Conservation (phyloP, 139 green algal species). For the Nannochloris sp. region DNA sequence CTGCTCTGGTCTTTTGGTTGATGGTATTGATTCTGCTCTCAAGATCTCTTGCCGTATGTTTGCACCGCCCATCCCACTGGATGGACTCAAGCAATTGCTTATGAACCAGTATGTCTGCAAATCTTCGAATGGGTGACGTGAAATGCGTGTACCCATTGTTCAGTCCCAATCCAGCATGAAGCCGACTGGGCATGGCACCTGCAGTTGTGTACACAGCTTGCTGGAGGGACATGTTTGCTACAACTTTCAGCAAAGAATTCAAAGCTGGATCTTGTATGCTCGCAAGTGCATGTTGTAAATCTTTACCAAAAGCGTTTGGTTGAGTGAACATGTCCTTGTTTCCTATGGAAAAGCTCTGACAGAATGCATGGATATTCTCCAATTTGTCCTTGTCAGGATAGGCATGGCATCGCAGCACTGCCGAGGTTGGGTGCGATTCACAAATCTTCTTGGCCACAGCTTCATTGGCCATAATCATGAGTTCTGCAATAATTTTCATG, state of each 20-base stretch:
- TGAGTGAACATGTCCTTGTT: background rate
- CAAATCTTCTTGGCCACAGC: slow-evolving; percentile 65
- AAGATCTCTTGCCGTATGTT: background rate
- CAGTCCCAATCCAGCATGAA: slow-evolving; percentile 6
- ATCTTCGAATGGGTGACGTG: slow-evolving; percentile 73
- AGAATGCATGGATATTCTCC: slow-evolving; percentile 30
- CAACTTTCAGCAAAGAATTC: background rate
- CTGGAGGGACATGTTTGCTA: slow-evolving; percentile 82
- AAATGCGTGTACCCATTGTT: slow-evolving; percentile 68
- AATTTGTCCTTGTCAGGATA: slow-evolving; percentile 52
- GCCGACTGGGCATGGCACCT: slow-evolving; percentile 20
- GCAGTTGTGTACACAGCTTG: slow-evolving; percentile 85
- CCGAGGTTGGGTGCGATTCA: slow-evolving; percentile 47
- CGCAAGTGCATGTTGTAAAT: slow-evolving; percentile 16
- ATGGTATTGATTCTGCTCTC: slow-evolving; percentile 44
- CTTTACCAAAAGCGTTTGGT: slow-evolving; percentile 28
- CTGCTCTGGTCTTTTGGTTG: slow-evolving; percentile 66
- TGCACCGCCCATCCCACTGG: background rate
- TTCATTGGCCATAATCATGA: slow-evolving; percentile 95
- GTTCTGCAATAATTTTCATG: slow-evolving; percentile 94
- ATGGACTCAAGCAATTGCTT: slow-evolving; percentile 21
- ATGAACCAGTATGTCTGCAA: slow-evolving; percentile 88
- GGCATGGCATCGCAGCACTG: slow-evolving; percentile 62
- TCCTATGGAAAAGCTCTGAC: slow-evolving; percentile 20
- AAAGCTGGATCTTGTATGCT: slow-evolving; percentile 11